phyloP scores from a whole-genome alignment of 495 filamentous ascomycete species.

The Jackrogersella multiformis region DNA sequence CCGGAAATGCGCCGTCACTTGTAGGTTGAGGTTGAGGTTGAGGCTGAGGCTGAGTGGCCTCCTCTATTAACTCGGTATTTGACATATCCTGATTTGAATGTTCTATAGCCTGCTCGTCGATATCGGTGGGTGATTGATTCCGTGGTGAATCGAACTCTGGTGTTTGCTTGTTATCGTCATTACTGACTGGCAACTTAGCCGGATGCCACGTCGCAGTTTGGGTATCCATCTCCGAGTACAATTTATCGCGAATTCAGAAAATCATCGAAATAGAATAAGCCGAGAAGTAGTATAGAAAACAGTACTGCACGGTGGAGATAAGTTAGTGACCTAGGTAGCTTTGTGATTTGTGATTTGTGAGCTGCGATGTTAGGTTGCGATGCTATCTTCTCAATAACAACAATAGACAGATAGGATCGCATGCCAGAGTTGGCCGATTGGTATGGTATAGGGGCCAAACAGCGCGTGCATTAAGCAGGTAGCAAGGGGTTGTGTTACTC shows the following conservation, averaged over 20 bases:
- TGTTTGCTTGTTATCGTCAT: slow-evolving; percentile 41
- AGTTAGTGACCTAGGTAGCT: too few relatives aligned
- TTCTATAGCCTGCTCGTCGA: slow-evolving; percentile 25
- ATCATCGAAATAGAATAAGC: slow-evolving; percentile 41
- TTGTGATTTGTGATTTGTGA: neutral
- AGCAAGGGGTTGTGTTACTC: slow-evolving; percentile 14
- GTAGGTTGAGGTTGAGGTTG: slow-evolving; percentile 19
- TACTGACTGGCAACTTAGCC: slow-evolving; percentile 62
- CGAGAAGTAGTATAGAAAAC: slow-evolving; percentile 43
- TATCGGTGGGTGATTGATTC: slow-evolving; percentile 7
- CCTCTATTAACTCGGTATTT: slow-evolving; percentile 47
- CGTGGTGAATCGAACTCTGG: slow-evolving; percentile 12
- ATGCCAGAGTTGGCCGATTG: slow-evolving; percentile 24
- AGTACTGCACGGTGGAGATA: slow-evolving; percentile 41
- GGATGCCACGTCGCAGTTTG: slow-evolving; percentile 63
- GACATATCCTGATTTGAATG: slow-evolving; percentile 22
- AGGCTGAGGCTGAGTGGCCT: slow-evolving; percentile 31
- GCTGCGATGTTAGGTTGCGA: neutral
- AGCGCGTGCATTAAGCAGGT: slow-evolving; percentile 12
- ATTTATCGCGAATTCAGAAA: slow-evolving; percentile 44
- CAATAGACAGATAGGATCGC: slow-evolving; percentile 20
- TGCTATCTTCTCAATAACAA: slow-evolving; percentile 7
- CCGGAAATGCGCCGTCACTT: slow-evolving; percentile 41
- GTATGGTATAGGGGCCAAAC: slow-evolving; percentile 27
- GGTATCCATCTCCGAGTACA: slow-evolving; percentile 52